phyloP scores from a whole-genome alignment of 371 early-diverging fungal species.

The Chytridiales sp. region DNA sequence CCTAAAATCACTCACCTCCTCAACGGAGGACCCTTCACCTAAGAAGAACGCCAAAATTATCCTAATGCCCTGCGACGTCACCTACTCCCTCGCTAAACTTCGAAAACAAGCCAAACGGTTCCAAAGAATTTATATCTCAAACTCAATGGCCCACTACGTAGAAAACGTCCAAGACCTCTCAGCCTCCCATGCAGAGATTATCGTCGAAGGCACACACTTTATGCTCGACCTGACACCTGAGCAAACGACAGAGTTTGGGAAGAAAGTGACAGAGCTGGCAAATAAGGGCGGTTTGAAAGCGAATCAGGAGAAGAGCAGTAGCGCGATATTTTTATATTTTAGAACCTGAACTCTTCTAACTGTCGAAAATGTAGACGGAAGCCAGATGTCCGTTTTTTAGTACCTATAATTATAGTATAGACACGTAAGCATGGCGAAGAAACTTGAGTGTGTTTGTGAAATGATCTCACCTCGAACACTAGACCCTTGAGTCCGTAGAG shows the following conservation, averaged over 20 bases:
- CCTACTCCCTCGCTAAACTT: background rate
- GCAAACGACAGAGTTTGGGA: constrained; percentile 10
- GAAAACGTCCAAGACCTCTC: background rate
- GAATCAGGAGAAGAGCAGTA: background rate
- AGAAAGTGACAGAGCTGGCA: constrained; percentile 26
- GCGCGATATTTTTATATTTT: no score
- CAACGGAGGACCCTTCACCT: background rate
- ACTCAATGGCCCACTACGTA: constrained; percentile 11
- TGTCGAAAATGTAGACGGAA: no score
- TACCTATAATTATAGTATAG: no score
- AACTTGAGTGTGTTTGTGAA: no score
- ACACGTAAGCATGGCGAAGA: no score
- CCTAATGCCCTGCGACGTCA: background rate
- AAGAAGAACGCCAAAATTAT: constrained; percentile 7
- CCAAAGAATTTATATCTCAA: constrained; percentile 10
- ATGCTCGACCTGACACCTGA: constrained; percentile 30
- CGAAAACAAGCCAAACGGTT: background rate
- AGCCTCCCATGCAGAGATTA: background rate
- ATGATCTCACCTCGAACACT: no score
- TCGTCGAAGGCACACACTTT: constrained; percentile 14
- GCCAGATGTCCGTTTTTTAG: no score
- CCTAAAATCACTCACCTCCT: background rate
- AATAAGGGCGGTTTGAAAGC: constrained; percentile 13
- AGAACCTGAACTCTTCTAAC: no score
- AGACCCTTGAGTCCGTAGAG: no score